Evolutionary conservation across 306 rosid genomes (phyloP), one percentile per base, ranked within the genome.

Genomic region (Begonia loranthoides): DNA sequence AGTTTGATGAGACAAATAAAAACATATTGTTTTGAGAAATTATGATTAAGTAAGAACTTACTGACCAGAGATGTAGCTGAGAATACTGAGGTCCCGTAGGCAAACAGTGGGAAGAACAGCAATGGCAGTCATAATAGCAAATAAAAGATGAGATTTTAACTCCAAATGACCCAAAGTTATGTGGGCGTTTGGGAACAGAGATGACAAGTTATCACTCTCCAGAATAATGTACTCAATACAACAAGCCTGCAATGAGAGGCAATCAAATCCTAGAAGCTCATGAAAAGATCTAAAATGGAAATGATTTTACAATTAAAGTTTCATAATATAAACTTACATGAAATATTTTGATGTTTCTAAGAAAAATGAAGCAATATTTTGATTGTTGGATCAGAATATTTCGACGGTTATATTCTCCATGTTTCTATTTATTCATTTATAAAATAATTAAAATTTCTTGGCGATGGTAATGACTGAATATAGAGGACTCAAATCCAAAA

Each of bases 41-140:
- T 10, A 43, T 43, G 47, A 2, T 11, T 3, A 43, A 10, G 47
- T 10, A 11, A 11, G 21, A 49, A 43, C 49, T 0, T 53, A 52
- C 67, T 54, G 59, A 90, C 97, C 97, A 47, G 97, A 92, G 57
- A 92, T 83, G 64, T 83, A 92, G 65, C 99, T 92, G 49, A 92
- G 88, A 66, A 92, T 52, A 33, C 88, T 86, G 44, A 92, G 82
- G 72, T 92, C 99, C 2, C 94, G 86, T 40, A 92, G 99, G 86
- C 82, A 78, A 65, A 80, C 92, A 1, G 99, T 92, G 10, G 99
- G 99, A 74, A 92, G 96, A 80, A 92, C 94, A 49, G 96, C 96
- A 51, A 92, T 66, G 70, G 99, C 50, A 49, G 99, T 61, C 44
- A 74, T 10, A 41, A 86, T 49, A 33, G 94, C 99, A 59, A 92